phyloP scores from a whole-genome alignment of 1,139 yeast genomes.

The Trichomonascaceae sp. region DNA sequence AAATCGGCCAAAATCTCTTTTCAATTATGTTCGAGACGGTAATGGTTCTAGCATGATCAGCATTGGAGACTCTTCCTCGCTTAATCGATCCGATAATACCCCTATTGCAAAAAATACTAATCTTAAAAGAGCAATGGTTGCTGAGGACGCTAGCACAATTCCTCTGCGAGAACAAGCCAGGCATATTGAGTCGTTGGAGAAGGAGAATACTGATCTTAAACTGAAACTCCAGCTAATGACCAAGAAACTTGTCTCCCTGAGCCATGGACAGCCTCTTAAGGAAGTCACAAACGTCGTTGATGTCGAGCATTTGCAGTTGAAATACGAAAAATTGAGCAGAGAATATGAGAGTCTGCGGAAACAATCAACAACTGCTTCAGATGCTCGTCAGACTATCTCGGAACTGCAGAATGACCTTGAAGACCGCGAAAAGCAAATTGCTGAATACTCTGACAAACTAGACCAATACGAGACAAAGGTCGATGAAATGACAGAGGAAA shows the following conservation, averaged over 20 bases:
- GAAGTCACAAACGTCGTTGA: conserved; percentile 5
- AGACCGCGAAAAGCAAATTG: conserved; percentile 10
- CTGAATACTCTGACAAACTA: conserved; percentile 8
- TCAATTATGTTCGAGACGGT: conserved; percentile 5
- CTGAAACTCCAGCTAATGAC: conserved; percentile 35
- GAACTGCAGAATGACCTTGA: conserved; percentile 10
- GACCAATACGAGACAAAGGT: conserved; percentile 13
- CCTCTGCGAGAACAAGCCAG: conserved; percentile 27
- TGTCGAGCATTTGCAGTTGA: conserved; percentile 6
- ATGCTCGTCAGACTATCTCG: background rate
- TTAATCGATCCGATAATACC: conserved; percentile 2
- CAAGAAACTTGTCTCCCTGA: conserved; percentile 12
- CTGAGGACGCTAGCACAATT: conserved; percentile 15
- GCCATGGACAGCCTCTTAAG: conserved; percentile 9
- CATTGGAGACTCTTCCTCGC: conserved; percentile 9
- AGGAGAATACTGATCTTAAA: conserved; percentile 59
- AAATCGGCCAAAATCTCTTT: conserved; percentile 9
- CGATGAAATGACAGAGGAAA: conserved; percentile 12
- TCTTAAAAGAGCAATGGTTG: conserved; percentile 9
- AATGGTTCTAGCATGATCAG: conserved; percentile 8
- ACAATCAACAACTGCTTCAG: background rate
- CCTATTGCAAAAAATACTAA: background rate
- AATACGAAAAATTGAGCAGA: conserved; percentile 8
- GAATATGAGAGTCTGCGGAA: background rate
- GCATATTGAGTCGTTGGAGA: conserved; percentile 43